These are phyloP conservation scores for Atractiella rhizophila DNA, from an alignment of 768 basidiomycete genomes.

Conservation along the genomic window DNA sequence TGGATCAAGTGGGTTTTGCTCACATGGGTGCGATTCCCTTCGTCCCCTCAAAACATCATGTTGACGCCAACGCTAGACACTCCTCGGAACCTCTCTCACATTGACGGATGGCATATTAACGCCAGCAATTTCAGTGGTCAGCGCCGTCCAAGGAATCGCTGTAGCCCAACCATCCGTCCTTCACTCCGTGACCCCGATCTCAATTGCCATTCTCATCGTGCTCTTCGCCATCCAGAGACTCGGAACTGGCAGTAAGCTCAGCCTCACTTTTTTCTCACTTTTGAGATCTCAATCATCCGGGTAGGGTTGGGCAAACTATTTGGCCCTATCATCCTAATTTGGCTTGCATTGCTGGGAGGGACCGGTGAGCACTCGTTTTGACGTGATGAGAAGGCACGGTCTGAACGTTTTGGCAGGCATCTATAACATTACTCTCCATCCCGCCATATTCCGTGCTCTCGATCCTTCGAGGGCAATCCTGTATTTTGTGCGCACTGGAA, in stretches of 20 bases:
- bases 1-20: neutral
- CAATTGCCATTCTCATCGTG: conserved; percentile 33
- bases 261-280: too few species aligned
- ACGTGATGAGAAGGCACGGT: too few species aligned
- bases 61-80: neutral
- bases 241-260: too few species aligned
- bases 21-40: neutral
- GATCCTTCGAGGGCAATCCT: conserved; percentile 42
- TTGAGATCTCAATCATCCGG: too few species aligned
- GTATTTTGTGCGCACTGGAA: conserved; percentile 37
- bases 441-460: conserved; percentile 39
- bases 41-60: neutral
- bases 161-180: conserved; percentile 32
- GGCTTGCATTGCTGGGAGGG: conserved; percentile 36
- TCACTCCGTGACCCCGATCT: conserved; percentile 29
- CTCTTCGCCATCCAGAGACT: conserved; percentile 38
- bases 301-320: conserved; percentile 30
- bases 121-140: neutral
- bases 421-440: conserved; percentile 31
- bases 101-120: conserved; percentile 22
- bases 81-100: conserved; percentile 29
- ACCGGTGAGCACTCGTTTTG: too few species aligned
- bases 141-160: conserved; percentile 26
- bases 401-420: conserved; percentile 32
- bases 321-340: conserved; percentile 34